Evolutionary conservation across 73 alveolate species (phyloP).

Genomic region (Paramecium octaurelia): DNA sequence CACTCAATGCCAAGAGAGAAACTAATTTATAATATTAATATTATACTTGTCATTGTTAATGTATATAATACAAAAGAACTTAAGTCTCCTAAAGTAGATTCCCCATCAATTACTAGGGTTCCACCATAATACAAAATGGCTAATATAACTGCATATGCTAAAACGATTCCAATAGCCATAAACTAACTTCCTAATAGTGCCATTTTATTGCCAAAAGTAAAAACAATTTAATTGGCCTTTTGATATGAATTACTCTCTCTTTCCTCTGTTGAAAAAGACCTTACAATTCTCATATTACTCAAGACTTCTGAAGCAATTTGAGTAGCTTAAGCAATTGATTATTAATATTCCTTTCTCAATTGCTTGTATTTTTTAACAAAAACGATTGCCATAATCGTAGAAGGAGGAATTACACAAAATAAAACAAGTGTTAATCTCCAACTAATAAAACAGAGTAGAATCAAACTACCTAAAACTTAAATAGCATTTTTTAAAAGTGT

Average conservation of each 20-base stretch:
- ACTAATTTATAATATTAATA: background rate
- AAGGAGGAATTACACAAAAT: constrained; percentile 47
- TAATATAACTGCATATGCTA: constrained; percentile 48
- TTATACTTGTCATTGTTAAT: constrained; percentile 30
- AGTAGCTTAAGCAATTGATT: background rate
- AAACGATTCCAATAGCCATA: background rate
- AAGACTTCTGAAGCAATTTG: constrained; percentile 50
- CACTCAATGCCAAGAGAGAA: background rate
- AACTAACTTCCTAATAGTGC: constrained; percentile 17
- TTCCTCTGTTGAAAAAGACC: constrained; percentile 42
- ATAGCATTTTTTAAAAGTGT: constrained; percentile 39
- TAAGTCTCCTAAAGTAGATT: constrained; percentile 39
- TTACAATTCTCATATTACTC: constrained; percentile 52
- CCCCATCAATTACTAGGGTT: background rate
- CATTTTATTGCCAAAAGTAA: constrained; percentile 25
- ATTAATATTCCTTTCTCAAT: constrained; percentile 8
- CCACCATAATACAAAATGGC: constrained; percentile 56
- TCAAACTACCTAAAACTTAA: constrained; percentile 30
- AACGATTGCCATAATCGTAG: background rate
- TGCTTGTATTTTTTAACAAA: constrained; percentile 32
- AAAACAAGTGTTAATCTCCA: constrained; percentile 23
- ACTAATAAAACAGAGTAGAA: constrained; percentile 23
- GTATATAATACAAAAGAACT: constrained; percentile 50
- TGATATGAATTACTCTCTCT: background rate
- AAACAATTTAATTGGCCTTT: background rate